A percentile compares a stretch with the other conserved stretches of the same genome.
Evolutionary conservation across 2,329 filamentous ascomycete genomes (phyloP).

Genomic region (Bipolaris bicolor): DNA sequence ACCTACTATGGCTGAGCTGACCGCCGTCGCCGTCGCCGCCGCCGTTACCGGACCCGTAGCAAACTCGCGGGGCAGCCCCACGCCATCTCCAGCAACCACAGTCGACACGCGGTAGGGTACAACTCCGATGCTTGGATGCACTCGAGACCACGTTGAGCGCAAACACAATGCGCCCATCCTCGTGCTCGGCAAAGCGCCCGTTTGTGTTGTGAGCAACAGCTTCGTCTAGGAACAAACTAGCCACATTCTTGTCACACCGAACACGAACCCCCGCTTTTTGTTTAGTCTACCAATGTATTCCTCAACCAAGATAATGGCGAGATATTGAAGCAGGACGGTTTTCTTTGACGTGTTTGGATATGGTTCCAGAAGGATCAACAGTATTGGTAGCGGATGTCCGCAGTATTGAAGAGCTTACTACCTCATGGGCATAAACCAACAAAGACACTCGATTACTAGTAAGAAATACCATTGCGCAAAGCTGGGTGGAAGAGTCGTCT

Average conservation of each 20-base stretch:
- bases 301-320: no score
- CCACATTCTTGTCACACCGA: background rate
- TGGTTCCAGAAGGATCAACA: no score
- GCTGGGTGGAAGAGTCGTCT: no score
- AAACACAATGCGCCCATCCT: background rate
- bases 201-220: background rate
- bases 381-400: no score
- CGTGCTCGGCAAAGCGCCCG: background rate
- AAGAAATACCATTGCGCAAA: no score
- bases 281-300: no score
- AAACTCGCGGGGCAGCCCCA: conserved; percentile 17
- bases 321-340: no score
- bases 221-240: background rate
- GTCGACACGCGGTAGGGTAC: background rate
- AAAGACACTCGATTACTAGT: no score
- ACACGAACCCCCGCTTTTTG: background rate
- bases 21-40: conserved; percentile 2
- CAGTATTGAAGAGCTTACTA: no score
- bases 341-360: no score
- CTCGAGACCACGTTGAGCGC: background rate
- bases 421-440: no score
- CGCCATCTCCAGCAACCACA: conserved; percentile 6
- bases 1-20: conserved; percentile 3
- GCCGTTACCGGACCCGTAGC: conserved; percentile 24
- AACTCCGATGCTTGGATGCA: background rate